These are phyloP conservation scores for Rhodamnia argentea DNA, from an alignment of 345 rosid genomes.

Conservation along the genomic window DNA sequence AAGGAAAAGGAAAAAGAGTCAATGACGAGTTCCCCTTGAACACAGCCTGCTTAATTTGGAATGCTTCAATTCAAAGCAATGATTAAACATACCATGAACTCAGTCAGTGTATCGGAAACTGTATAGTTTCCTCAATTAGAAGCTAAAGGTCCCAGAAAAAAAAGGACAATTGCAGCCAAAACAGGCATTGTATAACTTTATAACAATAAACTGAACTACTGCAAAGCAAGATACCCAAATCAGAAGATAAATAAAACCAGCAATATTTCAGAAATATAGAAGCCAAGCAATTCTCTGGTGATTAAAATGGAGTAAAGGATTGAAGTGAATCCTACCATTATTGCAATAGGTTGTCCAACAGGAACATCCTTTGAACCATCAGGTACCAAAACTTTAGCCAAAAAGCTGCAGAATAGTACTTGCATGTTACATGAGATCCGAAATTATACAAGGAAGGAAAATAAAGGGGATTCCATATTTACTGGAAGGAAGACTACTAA, in stretches of 20 bases:
- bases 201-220: neutral
- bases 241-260: neutral
- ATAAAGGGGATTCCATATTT: neutral
- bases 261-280: neutral
- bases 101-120: neutral
- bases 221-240: neutral
- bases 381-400: constrained; percentile 77
- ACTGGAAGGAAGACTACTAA: neutral
- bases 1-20: neutral
- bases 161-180: neutral
- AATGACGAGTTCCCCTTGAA: neutral
- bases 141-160: neutral
- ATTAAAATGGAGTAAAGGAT: neutral
- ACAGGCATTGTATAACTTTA: neutral
- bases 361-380: constrained; percentile 92
- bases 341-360: constrained; percentile 82
- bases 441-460: neutral
- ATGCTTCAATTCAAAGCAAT: neutral
- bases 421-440: neutral
- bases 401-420: constrained; percentile 41
- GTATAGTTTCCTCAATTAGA: neutral
- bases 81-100: neutral
- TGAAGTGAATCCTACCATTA: constrained; percentile 42
- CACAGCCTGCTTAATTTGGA: neutral
- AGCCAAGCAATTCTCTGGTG: neutral